A percentile compares a stretch with the other conserved stretches of the same genome.
Conservation (phyloP, 768 basidiomycete species). For the Hygrocybe punicea region DNA sequence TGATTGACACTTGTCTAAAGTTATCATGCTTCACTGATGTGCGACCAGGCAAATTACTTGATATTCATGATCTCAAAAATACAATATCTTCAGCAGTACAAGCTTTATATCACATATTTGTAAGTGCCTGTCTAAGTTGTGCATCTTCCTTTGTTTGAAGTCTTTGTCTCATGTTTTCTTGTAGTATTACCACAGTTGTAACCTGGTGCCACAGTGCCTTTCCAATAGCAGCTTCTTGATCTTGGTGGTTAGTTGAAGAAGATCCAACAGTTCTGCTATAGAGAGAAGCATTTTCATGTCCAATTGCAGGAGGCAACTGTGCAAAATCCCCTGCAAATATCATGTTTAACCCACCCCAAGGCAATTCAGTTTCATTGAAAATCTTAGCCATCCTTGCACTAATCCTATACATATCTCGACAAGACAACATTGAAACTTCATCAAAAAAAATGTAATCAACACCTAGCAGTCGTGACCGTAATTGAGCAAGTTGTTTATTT, state of each 20-base stretch:
- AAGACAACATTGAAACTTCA: constrained; percentile 14
- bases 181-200: not conserved
- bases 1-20: constrained; percentile 33
- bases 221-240: constrained; percentile 14
- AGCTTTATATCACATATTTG: constrained; percentile 31
- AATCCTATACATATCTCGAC: no score
- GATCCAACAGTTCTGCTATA: no score
- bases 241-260: not conserved
- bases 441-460: constrained; percentile 33
- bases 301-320: no score
- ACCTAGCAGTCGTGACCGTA: constrained; percentile 6
- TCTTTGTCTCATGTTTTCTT: constrained; percentile 32
- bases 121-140: constrained; percentile 24
- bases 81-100: constrained; percentile 35
- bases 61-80: constrained; percentile 24
- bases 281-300: no score
- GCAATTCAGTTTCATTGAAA: no score
- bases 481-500: not conserved
- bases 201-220: constrained; percentile 35
- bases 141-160: constrained; percentile 23
- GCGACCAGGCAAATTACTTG: constrained; percentile 3
- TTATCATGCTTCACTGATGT: constrained; percentile 11
- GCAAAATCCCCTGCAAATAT: constrained; percentile 29
- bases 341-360: no score
- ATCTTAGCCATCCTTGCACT: no score